A percentile compares a stretch with the other conserved stretches of the same genome.
Evolutionary conservation across 176 grass and related monocot genomes (phyloP).

Genomic region (Calamus simplicifolius): DNA sequence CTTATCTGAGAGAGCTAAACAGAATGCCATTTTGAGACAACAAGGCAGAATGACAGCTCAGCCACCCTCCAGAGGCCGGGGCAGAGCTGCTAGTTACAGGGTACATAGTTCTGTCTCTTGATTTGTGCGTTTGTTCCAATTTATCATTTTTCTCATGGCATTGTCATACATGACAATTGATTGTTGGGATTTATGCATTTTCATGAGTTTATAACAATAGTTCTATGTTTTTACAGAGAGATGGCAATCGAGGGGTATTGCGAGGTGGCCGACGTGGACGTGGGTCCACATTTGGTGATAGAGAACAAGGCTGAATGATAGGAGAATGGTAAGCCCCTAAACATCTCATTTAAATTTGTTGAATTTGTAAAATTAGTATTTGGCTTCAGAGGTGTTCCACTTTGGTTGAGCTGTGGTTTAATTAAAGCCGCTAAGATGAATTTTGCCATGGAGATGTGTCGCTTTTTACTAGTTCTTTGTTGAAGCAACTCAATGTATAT

Average conservation of each 20-base stretch:
- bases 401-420: too few species aligned
- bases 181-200: not conserved
- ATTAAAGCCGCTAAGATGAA: too few species aligned
- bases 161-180: not conserved
- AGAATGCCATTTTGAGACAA: constrained; percentile 41
- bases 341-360: too few species aligned
- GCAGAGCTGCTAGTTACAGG: constrained; percentile 29
- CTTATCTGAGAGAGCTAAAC: constrained; percentile 39
- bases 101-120: constrained; percentile 17
- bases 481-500: too few species aligned
- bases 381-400: too few species aligned
- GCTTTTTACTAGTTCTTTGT: too few species aligned
- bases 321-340: too few species aligned
- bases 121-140: not conserved
- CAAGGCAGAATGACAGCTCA: constrained; percentile 32
- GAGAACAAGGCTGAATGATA: too few species aligned
- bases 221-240: constrained; percentile 19
- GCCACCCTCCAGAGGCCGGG: constrained; percentile 33
- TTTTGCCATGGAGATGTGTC: too few species aligned
- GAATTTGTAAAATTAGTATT: too few species aligned
- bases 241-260: constrained; percentile 21
- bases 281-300: not conserved
- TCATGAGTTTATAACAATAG: not conserved
- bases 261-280: constrained; percentile 31
- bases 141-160: not conserved